Conservation (phyloP, 768 basidiomycete species). For the Trametes cinnabarina region DNA sequence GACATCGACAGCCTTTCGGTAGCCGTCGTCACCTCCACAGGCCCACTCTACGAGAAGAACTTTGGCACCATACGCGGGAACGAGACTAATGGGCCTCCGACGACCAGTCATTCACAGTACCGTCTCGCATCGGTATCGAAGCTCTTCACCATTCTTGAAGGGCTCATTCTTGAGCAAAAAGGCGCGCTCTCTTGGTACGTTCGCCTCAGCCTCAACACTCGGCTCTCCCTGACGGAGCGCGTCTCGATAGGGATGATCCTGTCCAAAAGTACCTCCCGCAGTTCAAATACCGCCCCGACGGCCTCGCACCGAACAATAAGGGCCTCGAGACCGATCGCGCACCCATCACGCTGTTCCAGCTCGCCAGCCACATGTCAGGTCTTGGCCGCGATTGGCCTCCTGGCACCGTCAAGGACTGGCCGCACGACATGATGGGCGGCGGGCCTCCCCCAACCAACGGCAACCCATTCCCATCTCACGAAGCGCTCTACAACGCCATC, state of each 20-base stretch:
- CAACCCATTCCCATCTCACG: conserved; percentile 31
- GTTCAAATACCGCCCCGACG: conserved; percentile 31
- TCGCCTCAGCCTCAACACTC: too few species aligned
- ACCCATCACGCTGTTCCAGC: conserved; percentile 29
- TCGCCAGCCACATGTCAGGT: conserved; percentile 33
- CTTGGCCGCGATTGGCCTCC: conserved; percentile 38
- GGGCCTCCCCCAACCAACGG: conserved; percentile 32
- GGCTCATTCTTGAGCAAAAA: conserved; percentile 46
- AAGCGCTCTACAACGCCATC: conserved; percentile 37
- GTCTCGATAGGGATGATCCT: conserved; percentile 57
- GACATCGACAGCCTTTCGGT: conserved; percentile 51
- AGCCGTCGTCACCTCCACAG: conserved; percentile 46
- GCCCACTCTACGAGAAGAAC: conserved; percentile 44
- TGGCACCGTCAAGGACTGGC: conserved; percentile 40
- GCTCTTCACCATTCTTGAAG: conserved; percentile 49
- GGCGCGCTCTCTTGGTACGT: conserved; percentile 36
- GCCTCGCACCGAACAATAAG: conserved; percentile 15
- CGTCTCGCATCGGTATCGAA: conserved; percentile 53
- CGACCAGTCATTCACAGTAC: conserved; percentile 45
- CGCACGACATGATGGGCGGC: conserved; percentile 29
- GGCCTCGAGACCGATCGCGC: neutral
- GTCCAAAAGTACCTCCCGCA: conserved; percentile 44
- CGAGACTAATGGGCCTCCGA: conserved; percentile 6
- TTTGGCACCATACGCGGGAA: conserved; percentile 33
- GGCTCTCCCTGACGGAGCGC: too few species aligned